A percentile compares a stretch with the other conserved stretches of the same genome.
phyloP scores from a whole-genome alignment of 2,329 filamentous ascomycete genomes.

The Curvularia sp. region DNA sequence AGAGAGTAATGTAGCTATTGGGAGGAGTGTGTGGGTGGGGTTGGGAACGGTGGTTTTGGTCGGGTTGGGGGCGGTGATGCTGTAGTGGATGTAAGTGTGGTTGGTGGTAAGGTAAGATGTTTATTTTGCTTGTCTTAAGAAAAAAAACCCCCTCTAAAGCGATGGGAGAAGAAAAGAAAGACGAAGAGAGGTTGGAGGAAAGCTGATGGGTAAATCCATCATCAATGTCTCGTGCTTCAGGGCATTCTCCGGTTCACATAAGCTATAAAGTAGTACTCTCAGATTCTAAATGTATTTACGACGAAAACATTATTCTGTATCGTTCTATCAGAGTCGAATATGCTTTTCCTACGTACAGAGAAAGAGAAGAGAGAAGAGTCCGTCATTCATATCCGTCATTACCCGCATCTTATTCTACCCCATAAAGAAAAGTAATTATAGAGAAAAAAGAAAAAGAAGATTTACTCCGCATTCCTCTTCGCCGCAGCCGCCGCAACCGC shows the following conservation, averaged over 20 bases:
- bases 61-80: background rate
- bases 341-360: background rate
- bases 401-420: background rate
- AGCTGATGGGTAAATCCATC: background rate
- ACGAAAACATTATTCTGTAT: background rate
- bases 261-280: background rate
- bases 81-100: background rate
- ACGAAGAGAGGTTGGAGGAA: background rate
- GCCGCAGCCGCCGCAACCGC: conserved; percentile 75
- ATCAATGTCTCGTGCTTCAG: background rate
- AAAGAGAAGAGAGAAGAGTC: background rate
- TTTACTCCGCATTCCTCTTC: conserved; percentile 61
- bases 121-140: background rate
- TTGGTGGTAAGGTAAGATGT: background rate
- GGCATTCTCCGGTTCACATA: too few relatives aligned
- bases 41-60: background rate
- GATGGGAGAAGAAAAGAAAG: background rate
- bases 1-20: conserved; percentile 17
- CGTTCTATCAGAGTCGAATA: background rate
- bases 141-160: too few relatives aligned
- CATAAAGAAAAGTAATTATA: background rate
- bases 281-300: background rate
- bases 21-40: background rate
- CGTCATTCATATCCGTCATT: background rate
- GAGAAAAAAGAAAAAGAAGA: background rate